These are phyloP conservation scores for Phialophora tarda DNA, from an alignment of 2,329 filamentous ascomycete species.

Conservation along the genomic window DNA sequence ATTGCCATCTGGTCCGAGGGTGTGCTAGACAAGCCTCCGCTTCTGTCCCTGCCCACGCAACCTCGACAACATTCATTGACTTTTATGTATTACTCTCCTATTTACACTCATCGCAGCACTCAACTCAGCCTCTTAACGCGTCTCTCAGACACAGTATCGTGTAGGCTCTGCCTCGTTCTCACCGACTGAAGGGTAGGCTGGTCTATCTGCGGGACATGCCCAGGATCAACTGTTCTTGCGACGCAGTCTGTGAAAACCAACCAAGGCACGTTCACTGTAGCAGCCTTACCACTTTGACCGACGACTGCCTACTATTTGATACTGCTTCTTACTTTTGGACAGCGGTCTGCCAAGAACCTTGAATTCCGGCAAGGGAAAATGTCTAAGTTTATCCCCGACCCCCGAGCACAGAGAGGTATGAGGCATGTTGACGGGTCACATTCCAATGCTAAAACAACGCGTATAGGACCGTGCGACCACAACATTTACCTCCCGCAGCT, in stretches of 20 bases:
- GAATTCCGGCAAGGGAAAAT: background rate
- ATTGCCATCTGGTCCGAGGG: background rate
- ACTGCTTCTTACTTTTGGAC: background rate
- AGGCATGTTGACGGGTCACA: constrained; percentile 14
- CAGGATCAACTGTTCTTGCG: background rate
- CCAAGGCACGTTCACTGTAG: background rate
- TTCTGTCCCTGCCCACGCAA: background rate
- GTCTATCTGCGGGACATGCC: background rate
- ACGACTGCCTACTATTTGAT: background rate
- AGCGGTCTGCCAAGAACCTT: background rate
- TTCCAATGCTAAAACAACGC: constrained; percentile 28
- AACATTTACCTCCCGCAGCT: constrained; percentile 9
- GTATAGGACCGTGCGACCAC: constrained; percentile 29
- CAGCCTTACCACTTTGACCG: background rate
- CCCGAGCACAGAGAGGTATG: constrained; percentile 6
- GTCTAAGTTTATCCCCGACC: background rate
- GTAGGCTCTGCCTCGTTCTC: background rate
- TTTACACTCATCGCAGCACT: background rate
- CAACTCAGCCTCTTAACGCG: background rate
- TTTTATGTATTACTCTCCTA: background rate
- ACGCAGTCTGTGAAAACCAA: background rate
- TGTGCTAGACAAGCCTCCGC: background rate
- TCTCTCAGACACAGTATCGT: background rate
- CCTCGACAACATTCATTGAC: background rate
- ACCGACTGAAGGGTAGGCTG: background rate